A percentile compares a stretch with the other conserved stretches of the same genome.
phyloP scores from a whole-genome alignment of 805 yeast species.

The Lipomyces yamadae region DNA sequence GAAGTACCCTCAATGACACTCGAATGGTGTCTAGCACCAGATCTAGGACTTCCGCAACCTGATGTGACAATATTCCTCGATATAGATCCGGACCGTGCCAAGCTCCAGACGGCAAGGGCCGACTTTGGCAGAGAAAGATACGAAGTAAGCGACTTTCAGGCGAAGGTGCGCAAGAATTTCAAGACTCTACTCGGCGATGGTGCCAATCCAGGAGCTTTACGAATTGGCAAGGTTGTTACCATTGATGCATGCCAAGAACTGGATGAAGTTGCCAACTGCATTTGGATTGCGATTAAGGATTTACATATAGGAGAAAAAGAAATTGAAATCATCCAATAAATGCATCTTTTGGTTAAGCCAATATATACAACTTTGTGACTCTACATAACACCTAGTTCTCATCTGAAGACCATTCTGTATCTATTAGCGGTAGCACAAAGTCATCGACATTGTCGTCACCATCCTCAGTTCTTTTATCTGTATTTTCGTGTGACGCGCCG shows the following conservation, averaged over 20 bases:
- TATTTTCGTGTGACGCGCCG: not conserved
- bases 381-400: slow-evolving; percentile 20
- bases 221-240: slow-evolving; percentile 16
- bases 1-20: slow-evolving; percentile 54
- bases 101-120: slow-evolving; percentile 52
- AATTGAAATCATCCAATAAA: slow-evolving; percentile 1
- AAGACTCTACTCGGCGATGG: slow-evolving; percentile 31
- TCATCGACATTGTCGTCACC: slow-evolving; percentile 29
- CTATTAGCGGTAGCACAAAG: slow-evolving; percentile 36
- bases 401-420: slow-evolving; percentile 25
- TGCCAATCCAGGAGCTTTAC: slow-evolving; percentile 9
- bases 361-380: not conserved
- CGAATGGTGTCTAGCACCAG: slow-evolving; percentile 83
- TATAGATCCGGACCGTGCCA: slow-evolving; percentile 53
- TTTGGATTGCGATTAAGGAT: slow-evolving; percentile 7
- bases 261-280: slow-evolving; percentile 10
- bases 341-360: not conserved
- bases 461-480: slow-evolving; percentile 4
- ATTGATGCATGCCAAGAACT: slow-evolving; percentile 27
- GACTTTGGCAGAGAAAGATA: slow-evolving; percentile 96
- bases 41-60: slow-evolving; percentile 82
- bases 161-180: slow-evolving; percentile 68
- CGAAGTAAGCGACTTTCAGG: slow-evolving; percentile 75
- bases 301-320: not conserved
- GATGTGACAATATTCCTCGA: slow-evolving; percentile 81